phyloP scores from a whole-genome alignment of 148 eudicot species.

The Mesembryanthemum crystallinum region DNA sequence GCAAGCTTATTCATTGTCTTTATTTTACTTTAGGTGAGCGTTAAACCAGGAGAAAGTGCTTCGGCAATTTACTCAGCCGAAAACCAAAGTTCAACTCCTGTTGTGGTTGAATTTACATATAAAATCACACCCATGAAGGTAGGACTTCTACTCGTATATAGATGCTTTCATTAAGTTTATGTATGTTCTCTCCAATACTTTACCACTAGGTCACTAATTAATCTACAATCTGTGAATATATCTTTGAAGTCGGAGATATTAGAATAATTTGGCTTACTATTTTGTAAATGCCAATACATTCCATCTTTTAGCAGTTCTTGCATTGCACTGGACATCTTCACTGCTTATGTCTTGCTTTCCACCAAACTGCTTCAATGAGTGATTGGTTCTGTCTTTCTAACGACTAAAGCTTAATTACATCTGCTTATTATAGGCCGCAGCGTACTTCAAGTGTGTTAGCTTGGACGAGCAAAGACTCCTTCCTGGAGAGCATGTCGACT shows the following conservation, averaged over 20 bases:
- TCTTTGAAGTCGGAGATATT: background rate
- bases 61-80: slow-evolving; percentile 98
- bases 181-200: background rate
- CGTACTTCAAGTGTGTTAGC: slow-evolving; percentile 93
- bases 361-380: background rate
- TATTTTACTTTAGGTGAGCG: slow-evolving; percentile 60
- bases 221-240: background rate
- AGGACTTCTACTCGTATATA: background rate
- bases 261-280: background rate
- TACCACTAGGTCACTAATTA: background rate
- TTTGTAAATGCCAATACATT: background rate
- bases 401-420: background rate
- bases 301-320: background rate
- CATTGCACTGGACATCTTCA: background rate
- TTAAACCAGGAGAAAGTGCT: slow-evolving; percentile 96
- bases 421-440: slow-evolving; percentile 61
- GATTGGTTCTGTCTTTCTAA: background rate
- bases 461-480: slow-evolving; percentile 92
- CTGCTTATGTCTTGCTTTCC: background rate
- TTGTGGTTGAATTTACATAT: slow-evolving; percentile 82
- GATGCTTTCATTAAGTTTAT: background rate
- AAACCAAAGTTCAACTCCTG: slow-evolving; percentile 77
- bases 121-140: slow-evolving; percentile 99
- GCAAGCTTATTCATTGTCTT: slow-evolving; percentile 12
- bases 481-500: slow-evolving; percentile 97